Percentiles rank a stretch among this genome's conserved stretches.
Conservation (phyloP, 2,329 filamentous ascomycete species). For the Alternaria atra region DNA sequence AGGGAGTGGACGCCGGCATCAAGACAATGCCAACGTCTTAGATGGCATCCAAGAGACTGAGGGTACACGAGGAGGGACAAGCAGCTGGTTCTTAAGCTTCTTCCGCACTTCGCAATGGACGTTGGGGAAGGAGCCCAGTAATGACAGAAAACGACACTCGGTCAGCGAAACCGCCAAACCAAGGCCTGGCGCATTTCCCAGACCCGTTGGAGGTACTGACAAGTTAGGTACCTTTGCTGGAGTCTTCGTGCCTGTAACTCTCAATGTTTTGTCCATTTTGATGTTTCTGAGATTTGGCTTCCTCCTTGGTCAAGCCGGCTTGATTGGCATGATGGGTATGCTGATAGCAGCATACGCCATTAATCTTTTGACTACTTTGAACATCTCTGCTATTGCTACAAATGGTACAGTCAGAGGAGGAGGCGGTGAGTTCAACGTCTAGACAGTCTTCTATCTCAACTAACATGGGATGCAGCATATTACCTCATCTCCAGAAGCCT, state of each 20-base stretch:
- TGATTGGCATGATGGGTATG: conserved; percentile 81
- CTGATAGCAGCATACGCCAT: conserved; percentile 80
- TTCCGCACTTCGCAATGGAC: conserved; percentile 24
- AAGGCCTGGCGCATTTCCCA: conserved; percentile 49
- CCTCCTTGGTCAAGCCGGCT: conserved; percentile 80
- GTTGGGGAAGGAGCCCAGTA: conserved; percentile 11
- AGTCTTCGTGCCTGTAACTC: conserved; percentile 84
- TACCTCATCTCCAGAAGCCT: conserved; percentile 87
- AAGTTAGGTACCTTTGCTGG: conserved; percentile 75
- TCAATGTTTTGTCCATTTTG: conserved; percentile 88
- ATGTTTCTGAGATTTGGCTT: conserved; percentile 92
- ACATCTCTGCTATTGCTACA: conserved; percentile 86
- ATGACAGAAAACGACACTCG: conserved; percentile 35
- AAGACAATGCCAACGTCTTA: conserved; percentile 22
- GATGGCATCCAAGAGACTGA: conserved; percentile 6
- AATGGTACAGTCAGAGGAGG: conserved; percentile 90
- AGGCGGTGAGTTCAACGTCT: conserved; percentile 53
- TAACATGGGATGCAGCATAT: conserved; percentile 64
- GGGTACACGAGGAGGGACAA: conserved; percentile 24
- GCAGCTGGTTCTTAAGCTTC: conserved; percentile 37
- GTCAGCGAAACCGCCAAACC: conserved; percentile 38
- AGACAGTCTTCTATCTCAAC: not conserved
- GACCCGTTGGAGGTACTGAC: conserved; percentile 55
- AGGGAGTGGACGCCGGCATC: conserved; percentile 20
- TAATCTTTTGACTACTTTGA: conserved; percentile 84